A percentile compares a stretch with the other conserved stretches of the same genome.
These are phyloP conservation scores for Rostrohypoxylon terebratum DNA, from an alignment of 495 filamentous ascomycete species.

Conservation along the genomic window DNA sequence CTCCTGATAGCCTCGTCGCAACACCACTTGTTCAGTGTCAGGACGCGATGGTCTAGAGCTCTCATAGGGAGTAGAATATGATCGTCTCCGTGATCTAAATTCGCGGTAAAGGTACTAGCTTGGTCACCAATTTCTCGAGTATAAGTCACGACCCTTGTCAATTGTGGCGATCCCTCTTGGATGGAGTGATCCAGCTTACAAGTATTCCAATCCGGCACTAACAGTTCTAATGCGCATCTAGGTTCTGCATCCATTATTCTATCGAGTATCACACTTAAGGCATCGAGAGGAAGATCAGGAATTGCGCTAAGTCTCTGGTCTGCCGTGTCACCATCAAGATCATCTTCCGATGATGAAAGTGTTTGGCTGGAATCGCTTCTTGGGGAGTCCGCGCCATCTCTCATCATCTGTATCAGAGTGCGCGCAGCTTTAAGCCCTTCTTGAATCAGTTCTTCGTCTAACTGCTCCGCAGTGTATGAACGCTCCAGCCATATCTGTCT, in stretches of 20 bases:
- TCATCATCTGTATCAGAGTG: constrained; percentile 2
- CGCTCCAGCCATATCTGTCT: background rate
- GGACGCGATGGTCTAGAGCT: constrained; percentile 7
- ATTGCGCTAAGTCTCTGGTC: too few species aligned
- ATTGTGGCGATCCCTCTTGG: background rate
- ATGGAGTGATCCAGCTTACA: constrained; percentile 19
- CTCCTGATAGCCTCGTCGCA: constrained; percentile 21
- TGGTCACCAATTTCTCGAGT: constrained; percentile 1
- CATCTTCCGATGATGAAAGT: background rate
- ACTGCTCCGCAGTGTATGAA: background rate
- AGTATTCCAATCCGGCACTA: constrained; percentile 43
- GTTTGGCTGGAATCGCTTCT: background rate
- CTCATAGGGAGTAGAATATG: constrained; percentile 34
- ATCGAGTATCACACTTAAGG: constrained; percentile 27
- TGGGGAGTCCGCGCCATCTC: background rate
- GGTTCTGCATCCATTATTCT: constrained; percentile 7
- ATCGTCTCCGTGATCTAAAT: constrained; percentile 20
- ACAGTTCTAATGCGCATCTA: constrained; percentile 36
- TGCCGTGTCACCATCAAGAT: too few species aligned
- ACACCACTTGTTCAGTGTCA: constrained; percentile 17
- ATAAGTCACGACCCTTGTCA: constrained; percentile 38
- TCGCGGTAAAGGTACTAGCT: constrained; percentile 13
- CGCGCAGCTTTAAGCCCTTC: constrained; percentile 17
- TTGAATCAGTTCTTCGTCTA: background rate
- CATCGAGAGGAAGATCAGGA: constrained; percentile 17